phyloP scores from a whole-genome alignment of 768 basidiomycete genomes.

The Neoboletus subvelutipes region DNA sequence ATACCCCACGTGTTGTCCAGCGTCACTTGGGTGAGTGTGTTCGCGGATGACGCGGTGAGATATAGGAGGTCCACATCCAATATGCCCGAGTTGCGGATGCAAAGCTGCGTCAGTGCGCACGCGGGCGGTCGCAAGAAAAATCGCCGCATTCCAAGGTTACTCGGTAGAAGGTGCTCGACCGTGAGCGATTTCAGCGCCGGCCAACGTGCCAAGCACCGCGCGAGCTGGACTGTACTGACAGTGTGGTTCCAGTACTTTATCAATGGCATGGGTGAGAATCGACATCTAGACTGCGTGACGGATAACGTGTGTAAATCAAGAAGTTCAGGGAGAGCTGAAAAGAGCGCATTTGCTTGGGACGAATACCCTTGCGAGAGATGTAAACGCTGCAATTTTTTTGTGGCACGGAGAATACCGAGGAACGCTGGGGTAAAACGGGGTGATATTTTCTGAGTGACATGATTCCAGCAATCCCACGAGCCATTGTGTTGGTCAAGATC shows the following conservation, averaged over 20 bases:
- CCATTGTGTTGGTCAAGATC: not conserved
- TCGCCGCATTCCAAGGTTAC: slow-evolving; percentile 15
- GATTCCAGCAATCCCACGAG: not conserved
- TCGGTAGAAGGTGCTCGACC: not conserved
- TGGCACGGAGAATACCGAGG: not conserved
- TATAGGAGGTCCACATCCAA: slow-evolving; percentile 1
- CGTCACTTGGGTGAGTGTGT: not conserved
- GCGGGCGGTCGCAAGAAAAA: slow-evolving; percentile 11
- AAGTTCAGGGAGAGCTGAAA: not conserved
- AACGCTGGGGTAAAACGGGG: not conserved
- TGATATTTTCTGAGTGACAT: not conserved
- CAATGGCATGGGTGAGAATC: no score
- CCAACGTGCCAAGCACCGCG: slow-evolving; percentile 19
- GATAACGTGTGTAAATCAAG: not conserved
- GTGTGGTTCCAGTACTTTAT: no score
- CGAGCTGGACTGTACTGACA: no score
- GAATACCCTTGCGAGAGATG: not conserved
- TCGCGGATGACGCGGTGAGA: not conserved
- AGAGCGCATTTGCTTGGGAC: not conserved
- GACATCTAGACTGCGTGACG: no score
- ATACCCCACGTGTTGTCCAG: not conserved
- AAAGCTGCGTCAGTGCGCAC: slow-evolving; percentile 2
- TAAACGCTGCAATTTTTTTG: not conserved
- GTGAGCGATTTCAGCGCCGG: slow-evolving; percentile 7
- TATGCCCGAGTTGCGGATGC: not conserved